Evolutionary conservation across 148 eudicot genomes (phyloP).

Genomic region (Nepenthes mirabilis): DNA sequence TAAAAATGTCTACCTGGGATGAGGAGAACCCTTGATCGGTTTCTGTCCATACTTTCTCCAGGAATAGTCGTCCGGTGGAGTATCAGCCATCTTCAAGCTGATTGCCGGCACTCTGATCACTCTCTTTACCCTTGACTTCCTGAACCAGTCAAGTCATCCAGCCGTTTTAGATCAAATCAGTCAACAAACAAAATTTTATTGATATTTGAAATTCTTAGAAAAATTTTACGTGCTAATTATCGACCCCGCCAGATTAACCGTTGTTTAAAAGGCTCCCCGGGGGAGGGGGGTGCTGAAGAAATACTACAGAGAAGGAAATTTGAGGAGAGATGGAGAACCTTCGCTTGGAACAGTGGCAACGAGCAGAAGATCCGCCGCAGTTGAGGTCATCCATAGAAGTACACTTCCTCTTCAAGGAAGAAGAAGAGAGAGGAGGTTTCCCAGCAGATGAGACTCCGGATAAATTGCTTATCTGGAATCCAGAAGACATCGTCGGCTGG

Average conservation of each 20-base stretch:
- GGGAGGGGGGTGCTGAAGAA: too few species aligned
- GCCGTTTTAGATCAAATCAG: slow-evolving; percentile 1
- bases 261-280: too few species aligned
- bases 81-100: slow-evolving; percentile 79
- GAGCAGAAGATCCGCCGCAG: slow-evolving; percentile 47
- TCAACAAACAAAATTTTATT: background rate
- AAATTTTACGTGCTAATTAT: too few species aligned
- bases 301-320: too few species aligned
- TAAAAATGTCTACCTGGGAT: slow-evolving; percentile 47
- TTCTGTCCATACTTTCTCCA: slow-evolving; percentile 98
- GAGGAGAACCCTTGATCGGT: slow-evolving; percentile 95
- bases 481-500: slow-evolving; percentile 67
- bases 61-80: slow-evolving; percentile 89
- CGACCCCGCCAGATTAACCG: too few species aligned
- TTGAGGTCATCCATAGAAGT: slow-evolving; percentile 57
- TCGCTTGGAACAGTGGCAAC: slow-evolving; percentile 91
- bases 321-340: slow-evolving; percentile 25
- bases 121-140: slow-evolving; percentile 74
- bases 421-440: slow-evolving; percentile 43
- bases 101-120: slow-evolving; percentile 75
- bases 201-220: too few species aligned
- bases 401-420: slow-evolving; percentile 70
- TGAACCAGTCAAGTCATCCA: slow-evolving; percentile 8
- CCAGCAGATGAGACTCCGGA: slow-evolving; percentile 69
- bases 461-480: slow-evolving; percentile 69